A percentile compares a stretch with the other conserved stretches of the same genome.
Conservation (phyloP, 352 stramenopile species). For the Thalassiosira pacifica region DNA sequence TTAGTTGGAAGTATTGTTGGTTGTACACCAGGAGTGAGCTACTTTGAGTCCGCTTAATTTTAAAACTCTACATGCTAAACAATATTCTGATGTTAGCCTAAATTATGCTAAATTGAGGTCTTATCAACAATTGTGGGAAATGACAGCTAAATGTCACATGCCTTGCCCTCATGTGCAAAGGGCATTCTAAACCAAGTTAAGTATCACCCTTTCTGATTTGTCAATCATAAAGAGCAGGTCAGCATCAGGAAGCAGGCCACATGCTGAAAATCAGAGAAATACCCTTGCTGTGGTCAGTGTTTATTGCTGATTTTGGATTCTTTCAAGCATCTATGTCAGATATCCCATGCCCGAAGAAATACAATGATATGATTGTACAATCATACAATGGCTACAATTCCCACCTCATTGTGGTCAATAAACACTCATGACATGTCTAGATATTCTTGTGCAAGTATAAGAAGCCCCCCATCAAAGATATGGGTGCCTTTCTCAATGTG, state of each 20-base stretch:
- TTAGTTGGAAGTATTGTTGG: no score
- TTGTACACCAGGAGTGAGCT: no score
- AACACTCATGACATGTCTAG: constrained; percentile 18
- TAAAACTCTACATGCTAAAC: no score
- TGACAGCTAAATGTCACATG: no score
- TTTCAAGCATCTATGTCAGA: constrained; percentile 9
- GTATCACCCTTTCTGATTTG: constrained; percentile 13
- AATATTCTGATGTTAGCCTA: no score
- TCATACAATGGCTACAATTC: constrained; percentile 30
- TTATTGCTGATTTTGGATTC: constrained; percentile 20
- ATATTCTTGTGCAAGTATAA: constrained; percentile 37
- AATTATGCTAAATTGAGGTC: no score
- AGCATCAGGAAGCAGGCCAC: constrained; percentile 17
- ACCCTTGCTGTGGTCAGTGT: not conserved
- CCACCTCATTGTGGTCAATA: constrained; percentile 13
- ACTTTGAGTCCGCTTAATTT: no score
- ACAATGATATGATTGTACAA: not conserved
- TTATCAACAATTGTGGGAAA: no score
- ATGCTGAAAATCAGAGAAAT: not conserved
- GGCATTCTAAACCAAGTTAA: constrained; percentile 1
- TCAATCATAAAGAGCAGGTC: constrained; percentile 18
- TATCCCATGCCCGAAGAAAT: not conserved
- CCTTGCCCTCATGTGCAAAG: no score
- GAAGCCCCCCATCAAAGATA: constrained; percentile 26
- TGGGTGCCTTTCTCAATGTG: constrained; percentile 3